phyloP scores from a whole-genome alignment of 257 asterid genomes.

The Anisodus acutangulus region DNA sequence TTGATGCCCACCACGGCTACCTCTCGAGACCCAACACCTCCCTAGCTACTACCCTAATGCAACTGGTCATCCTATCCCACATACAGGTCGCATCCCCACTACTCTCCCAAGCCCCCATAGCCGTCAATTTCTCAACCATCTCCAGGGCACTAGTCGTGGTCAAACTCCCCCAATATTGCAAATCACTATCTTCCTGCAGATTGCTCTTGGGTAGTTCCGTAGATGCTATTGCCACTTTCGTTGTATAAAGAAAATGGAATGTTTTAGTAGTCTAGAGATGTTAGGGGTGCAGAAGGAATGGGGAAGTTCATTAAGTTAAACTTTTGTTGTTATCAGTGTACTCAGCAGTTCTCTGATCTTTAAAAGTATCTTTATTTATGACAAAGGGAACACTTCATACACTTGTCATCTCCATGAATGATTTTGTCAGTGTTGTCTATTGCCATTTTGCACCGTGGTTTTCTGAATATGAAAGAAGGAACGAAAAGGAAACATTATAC shows the following conservation, averaged over 20 bases:
- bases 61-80: too few relatives aligned
- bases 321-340: slow-evolving; percentile 2
- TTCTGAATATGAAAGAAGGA: neutral
- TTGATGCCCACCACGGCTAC: too few relatives aligned
- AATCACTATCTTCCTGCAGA: slow-evolving; percentile 2
- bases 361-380: slow-evolving; percentile 5
- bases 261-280: slow-evolving; percentile 6
- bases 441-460: neutral
- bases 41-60: too few relatives aligned
- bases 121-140: too few relatives aligned
- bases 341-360: neutral
- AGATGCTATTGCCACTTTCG: neutral
- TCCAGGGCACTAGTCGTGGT: too few relatives aligned
- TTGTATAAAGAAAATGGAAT: neutral
- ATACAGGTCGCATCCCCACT: too few relatives aligned
- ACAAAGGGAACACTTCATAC: neutral
- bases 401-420: slow-evolving; percentile 7
- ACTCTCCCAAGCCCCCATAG: too few relatives aligned
- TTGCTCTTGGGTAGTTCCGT: neutral
- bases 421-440: neutral
- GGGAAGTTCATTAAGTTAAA: neutral
- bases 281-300: neutral
- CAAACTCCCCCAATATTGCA: neutral
- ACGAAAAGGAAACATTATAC: neutral
- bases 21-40: too few relatives aligned